A percentile compares a stretch with the other conserved stretches of the same genome.
These are phyloP conservation scores for Drechslerella coelobrocha DNA, from an alignment of 2,329 filamentous ascomycete genomes.

Conservation along the genomic window DNA sequence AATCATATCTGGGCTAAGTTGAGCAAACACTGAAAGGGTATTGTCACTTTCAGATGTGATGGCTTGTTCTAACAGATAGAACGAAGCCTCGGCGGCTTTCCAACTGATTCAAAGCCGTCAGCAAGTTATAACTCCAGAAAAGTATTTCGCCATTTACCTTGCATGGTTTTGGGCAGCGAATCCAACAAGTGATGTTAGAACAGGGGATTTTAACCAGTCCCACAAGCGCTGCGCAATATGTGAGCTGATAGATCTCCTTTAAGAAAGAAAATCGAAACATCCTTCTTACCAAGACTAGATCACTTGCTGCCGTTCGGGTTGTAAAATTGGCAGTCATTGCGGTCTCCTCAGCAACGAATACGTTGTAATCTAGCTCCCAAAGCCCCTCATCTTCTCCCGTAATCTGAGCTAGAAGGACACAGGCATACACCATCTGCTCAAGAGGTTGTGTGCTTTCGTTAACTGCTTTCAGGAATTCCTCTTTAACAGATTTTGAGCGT, in stretches of 20 bases:
- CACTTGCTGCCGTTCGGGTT: conserved; percentile 87
- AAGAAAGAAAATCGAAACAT: background rate
- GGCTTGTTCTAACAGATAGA: conserved; percentile 79
- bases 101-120: conserved; percentile 14
- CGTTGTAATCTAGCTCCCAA: conserved; percentile 95
- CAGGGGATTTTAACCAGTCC: conserved; percentile 40
- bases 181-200: conserved; percentile 20
- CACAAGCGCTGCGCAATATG: conserved; percentile 21
- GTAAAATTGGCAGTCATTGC: conserved; percentile 96
- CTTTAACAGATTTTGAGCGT: conserved; percentile 83
- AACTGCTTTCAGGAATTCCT: conserved; percentile 69
- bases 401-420: conserved; percentile 70
- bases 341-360: conserved; percentile 93
- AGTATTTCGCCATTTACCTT: background rate
- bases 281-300: conserved; percentile 72
- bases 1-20: conserved; percentile 24
- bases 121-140: background rate
- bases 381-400: conserved; percentile 90
- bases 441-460: conserved; percentile 51
- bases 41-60: conserved; percentile 62
- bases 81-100: conserved; percentile 74
- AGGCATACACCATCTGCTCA: conserved; percentile 53
- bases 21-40: conserved; percentile 15
- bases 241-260: background rate
- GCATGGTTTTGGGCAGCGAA: conserved; percentile 33